These are phyloP conservation scores for Globisporangium cylindrosporum DNA, from an alignment of 352 stramenopile genomes.

Conservation along the genomic window DNA sequence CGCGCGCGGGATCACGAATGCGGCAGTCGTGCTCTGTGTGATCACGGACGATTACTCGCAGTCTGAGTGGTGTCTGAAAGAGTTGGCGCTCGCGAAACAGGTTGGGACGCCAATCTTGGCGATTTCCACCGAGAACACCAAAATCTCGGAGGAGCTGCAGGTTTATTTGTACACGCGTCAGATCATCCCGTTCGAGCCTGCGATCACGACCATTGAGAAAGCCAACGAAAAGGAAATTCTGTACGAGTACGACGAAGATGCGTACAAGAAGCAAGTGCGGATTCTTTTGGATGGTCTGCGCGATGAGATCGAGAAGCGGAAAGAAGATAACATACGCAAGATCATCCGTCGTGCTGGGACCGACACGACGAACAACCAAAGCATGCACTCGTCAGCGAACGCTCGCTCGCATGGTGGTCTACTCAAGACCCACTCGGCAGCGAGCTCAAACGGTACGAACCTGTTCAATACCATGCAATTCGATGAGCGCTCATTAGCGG, in stretches of 20 bases:
- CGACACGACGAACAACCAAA: constrained; percentile 16
- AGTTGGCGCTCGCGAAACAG: constrained; percentile 64
- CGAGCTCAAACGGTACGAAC: constrained; percentile 28
- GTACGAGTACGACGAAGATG: constrained; percentile 69
- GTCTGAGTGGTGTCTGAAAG: constrained; percentile 65
- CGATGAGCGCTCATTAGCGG: constrained; percentile 35
- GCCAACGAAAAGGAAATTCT: constrained; percentile 36
- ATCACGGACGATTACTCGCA: constrained; percentile 59
- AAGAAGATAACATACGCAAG: constrained; percentile 60
- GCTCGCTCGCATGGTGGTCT: constrained; percentile 4
- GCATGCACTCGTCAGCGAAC: constrained; percentile 14
- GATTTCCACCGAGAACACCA: constrained; percentile 67
- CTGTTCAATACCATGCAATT: constrained; percentile 44
- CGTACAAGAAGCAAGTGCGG: constrained; percentile 65
- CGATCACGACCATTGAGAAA: constrained; percentile 53
- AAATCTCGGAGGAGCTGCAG: constrained; percentile 80
- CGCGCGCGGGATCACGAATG: constrained; percentile 56
- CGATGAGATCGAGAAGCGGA: constrained; percentile 83
- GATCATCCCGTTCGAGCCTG: constrained; percentile 74
- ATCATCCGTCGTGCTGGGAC: constrained; percentile 32
- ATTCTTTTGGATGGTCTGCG: constrained; percentile 74
- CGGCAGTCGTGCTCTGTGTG: constrained; percentile 54
- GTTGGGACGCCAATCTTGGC: constrained; percentile 75
- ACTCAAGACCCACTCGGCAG: constrained; percentile 12
- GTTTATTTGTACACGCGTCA: constrained; percentile 84